These are phyloP conservation scores for Sporisorium graminicola DNA, from an alignment of 1,284 basidiomycete species.

Conservation along the genomic window DNA sequence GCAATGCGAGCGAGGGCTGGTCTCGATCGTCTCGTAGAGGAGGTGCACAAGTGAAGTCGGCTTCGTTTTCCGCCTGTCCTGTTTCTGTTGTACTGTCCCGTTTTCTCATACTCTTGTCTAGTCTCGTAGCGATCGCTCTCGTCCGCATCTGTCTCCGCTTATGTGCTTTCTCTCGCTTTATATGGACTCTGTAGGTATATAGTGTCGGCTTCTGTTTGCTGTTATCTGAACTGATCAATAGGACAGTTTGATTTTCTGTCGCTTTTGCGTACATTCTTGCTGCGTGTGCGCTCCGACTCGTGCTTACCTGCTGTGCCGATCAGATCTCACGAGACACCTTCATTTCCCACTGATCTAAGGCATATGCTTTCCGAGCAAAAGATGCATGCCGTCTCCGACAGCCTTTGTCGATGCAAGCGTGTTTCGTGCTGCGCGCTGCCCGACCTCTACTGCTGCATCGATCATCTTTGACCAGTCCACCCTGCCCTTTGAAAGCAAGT, in stretches of 20 bases:
- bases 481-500: constrained; percentile 1
- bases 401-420: constrained; percentile 35
- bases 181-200: constrained; percentile 1
- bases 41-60: constrained; percentile 26
- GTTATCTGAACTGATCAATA: constrained; percentile 7
- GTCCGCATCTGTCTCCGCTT: neutral
- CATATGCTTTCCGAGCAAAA: constrained; percentile 11
- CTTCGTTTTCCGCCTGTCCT: neutral
- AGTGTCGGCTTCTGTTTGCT: neutral
- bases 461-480: constrained; percentile 5
- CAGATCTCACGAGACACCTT: too few relatives aligned
- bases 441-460: constrained; percentile 26
- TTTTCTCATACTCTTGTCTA: constrained; percentile 2
- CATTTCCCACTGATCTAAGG: neutral
- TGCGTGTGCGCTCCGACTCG: neutral
- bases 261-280: neutral
- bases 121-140: neutral
- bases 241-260: constrained; percentile 5
- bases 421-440: constrained; percentile 40
- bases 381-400: constrained; percentile 35
- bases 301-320: too few relatives aligned
- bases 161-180: neutral
- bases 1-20: constrained; percentile 58
- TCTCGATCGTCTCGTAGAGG: constrained; percentile 40
- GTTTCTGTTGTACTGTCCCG: neutral